phyloP scores from a whole-genome alignment of 768 basidiomycete species.

The Cyclocybe aegerita region DNA sequence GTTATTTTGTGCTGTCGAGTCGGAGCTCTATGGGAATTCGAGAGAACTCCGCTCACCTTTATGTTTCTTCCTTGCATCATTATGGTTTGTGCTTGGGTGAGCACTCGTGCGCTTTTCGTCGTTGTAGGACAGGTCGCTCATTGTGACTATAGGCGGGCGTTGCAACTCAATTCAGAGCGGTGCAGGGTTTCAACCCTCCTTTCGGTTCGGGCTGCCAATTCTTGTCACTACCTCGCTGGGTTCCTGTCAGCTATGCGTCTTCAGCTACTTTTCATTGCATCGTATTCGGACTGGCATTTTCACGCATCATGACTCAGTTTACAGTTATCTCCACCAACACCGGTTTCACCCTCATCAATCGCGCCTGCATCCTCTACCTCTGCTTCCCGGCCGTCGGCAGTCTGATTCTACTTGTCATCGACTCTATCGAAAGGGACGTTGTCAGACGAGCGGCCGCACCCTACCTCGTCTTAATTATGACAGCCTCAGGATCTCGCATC shows the following conservation, averaged over 20 bases:
- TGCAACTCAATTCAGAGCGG: constrained; percentile 25
- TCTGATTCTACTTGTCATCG: constrained; percentile 24
- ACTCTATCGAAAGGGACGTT: constrained; percentile 26
- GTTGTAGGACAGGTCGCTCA: neutral
- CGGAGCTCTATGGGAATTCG: constrained; percentile 30
- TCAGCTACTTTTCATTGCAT: constrained; percentile 29
- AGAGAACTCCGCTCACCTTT: constrained; percentile 21
- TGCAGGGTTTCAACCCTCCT: constrained; percentile 21
- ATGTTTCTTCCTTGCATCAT: constrained; percentile 21
- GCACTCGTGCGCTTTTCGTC: neutral
- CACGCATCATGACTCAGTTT: constrained; percentile 18
- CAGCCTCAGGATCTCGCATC: constrained; percentile 31
- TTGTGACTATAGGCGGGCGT: constrained; percentile 25
- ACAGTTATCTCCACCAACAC: constrained; percentile 18
- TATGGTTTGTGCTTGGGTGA: constrained; percentile 31
- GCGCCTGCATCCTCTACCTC: constrained; percentile 28
- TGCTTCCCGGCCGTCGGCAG: constrained; percentile 24
- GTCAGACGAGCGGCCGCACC: constrained; percentile 26
- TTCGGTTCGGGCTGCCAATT: constrained; percentile 35
- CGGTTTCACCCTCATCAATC: constrained; percentile 24
- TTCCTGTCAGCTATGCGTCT: constrained; percentile 30
- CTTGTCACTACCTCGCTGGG: constrained; percentile 28
- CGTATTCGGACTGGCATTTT: constrained; percentile 24
- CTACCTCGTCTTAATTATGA: constrained; percentile 28
- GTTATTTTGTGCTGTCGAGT: constrained; percentile 32